Evolutionary conservation across 176 grass and related monocot genomes (phyloP), one percentile per base, ranked within the genome.

Genomic region (Zoysia japonica): DNA sequence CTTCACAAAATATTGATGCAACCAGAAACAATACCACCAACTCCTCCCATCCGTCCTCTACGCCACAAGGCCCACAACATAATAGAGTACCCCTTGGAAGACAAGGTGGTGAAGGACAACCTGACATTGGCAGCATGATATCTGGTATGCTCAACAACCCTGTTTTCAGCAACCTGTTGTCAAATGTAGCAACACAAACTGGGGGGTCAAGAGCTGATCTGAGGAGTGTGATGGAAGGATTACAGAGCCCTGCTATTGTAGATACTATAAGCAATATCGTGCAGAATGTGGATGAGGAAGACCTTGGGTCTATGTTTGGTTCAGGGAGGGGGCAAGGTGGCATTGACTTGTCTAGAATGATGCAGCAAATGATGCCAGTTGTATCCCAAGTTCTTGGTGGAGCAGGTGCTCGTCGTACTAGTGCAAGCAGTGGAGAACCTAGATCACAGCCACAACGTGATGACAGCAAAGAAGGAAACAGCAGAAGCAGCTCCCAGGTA

Each of bases 281-380:
- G 56, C 90, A 92, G 66, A 83, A 92, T 84, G 81, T 92, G 69
- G 90, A 98, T 72, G 83, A 65, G 56, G 81, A 92, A 86, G 64
- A 75, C 61, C 55, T 82, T 74, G 83, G 85, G 54, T 48, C 64
- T 43, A 87, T 87, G 76, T 36, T 87, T 71, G 83, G 83, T 80
- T 82, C 78, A 71, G 89, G 64, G 40, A 65, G 68, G 48, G 82
- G 86, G 10, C 84, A 85, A 83, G 81, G 88, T 88, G 88, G 92
- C 36, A 68, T 98, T 46, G 90, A 87, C 77, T 80, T 98, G 71
- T 93, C 96, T 65, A 89, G 92, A 80, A 92, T 98, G 92, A 87
- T 94, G 77, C 92, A 94, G 47, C 87, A 98, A 82, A 89, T 98
- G 90, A 89, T 98, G 96, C 92, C 96, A 4, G 76, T 94, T 80